Evolutionary conservation across 148 eudicot genomes (phyloP).

Genomic region (Vaccinium vitisidaea): DNA sequence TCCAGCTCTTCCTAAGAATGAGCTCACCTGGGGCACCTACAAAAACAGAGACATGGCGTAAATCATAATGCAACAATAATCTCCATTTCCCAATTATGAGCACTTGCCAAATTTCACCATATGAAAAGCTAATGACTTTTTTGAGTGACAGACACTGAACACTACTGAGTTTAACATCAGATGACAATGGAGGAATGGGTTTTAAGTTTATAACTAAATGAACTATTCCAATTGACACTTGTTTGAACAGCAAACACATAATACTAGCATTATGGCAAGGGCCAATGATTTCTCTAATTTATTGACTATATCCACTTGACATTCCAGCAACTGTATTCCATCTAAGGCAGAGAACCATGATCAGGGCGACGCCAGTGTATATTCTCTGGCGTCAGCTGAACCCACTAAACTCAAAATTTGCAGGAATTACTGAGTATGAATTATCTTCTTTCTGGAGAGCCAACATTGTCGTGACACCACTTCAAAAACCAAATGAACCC

Average conservation of each 20-base stretch:
- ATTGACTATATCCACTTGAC: background rate
- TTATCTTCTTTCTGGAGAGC: too few species aligned
- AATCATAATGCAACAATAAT: slow-evolving; percentile 12
- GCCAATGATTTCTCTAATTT: background rate
- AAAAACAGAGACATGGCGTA: slow-evolving; percentile 13
- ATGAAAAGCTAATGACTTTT: background rate
- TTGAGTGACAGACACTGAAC: background rate
- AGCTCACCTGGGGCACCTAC: slow-evolving; percentile 54
- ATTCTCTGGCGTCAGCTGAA: too few species aligned
- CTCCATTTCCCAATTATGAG: background rate
- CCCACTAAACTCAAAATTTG: too few species aligned
- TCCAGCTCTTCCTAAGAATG: slow-evolving; percentile 87
- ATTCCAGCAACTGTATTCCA: background rate
- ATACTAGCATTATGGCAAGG: background rate
- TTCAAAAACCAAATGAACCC: too few species aligned
- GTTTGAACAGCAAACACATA: background rate
- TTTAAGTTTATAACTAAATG: background rate
- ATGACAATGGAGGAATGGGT: slow-evolving; percentile 6
- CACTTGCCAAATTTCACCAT: background rate
- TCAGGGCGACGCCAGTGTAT: too few species aligned
- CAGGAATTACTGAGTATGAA: too few species aligned
- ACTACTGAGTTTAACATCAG: slow-evolving; percentile 10
- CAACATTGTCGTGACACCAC: too few species aligned
- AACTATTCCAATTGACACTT: background rate
- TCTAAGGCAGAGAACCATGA: background rate